Base-by-base conservation (phyloP, 495 filamentous ascomycete genomes). In the Trichoderma parareesei region DNA sequence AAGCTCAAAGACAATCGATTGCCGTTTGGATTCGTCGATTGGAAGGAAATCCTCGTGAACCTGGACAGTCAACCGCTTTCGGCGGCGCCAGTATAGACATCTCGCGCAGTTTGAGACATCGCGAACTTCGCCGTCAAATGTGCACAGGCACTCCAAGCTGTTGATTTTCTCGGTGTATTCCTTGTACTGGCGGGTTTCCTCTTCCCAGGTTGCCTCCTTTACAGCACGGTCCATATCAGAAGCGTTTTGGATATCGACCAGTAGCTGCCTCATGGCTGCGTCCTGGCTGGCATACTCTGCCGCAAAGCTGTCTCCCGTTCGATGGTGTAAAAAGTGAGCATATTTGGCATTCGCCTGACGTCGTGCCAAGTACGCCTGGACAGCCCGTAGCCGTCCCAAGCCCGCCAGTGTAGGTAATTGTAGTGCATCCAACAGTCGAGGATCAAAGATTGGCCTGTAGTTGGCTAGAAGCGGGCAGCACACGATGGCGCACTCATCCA, bases 1-100 rank as follows among this genome's bases (percentile, higher is more conserved):
- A 4, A 85, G 69, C 64, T 85, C 81, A 44, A 84, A 84, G 2
- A 82, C 40, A 4, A 76, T 66, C 2, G 67, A 67, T 57, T 74
- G 73, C 1, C 69, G 69, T 18, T 70, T 64, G 5, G 68, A 33
- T 2, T 70, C 38, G 4, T 74, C 64, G 2, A 53, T n/a, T 1
- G 83, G 82, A 1, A 86, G 72, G n/a, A 75, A 75, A 64, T 77
- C 66, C 66, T 85, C 83, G 40, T 81, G 74, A 33, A 76, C 65
- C 57, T 66, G 7, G 27, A 84, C 79, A 1, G 70, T 60, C n/a
- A 81, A 69, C 37, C 68, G 14, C 16, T 49, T 49, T 59, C 5
- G 71, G 67, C 59, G 76, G 41, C 46, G 74, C 33, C 13, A 61
- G 59, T 62, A 70, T 65, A n/a, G 67, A 67, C 76, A 80, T 61